Conservation (phyloP, 306 rosid species). For the Lathyrus tuberosus region DNA sequence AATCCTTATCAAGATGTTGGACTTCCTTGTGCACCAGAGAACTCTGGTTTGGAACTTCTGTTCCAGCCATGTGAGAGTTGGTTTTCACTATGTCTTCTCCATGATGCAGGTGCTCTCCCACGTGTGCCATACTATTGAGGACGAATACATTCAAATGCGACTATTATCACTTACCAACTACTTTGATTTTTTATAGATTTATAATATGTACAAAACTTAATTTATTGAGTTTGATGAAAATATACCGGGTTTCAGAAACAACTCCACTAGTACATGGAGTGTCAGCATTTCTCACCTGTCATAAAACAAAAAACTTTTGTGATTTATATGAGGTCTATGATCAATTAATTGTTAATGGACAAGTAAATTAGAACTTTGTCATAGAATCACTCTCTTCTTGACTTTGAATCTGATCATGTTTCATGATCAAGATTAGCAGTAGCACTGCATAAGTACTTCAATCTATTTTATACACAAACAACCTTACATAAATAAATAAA, state of each 20-base stretch:
- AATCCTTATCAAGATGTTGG: constrained; percentile 40
- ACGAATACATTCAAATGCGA: constrained; percentile 28
- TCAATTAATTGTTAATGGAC: constrained; percentile 23
- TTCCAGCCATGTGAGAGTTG: constrained; percentile 39
- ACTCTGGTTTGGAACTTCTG: constrained; percentile 41
- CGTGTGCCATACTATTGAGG: constrained; percentile 43
- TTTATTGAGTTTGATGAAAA: constrained; percentile 36
- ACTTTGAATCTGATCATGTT: not conserved
- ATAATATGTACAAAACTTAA: constrained; percentile 12
- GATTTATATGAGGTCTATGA: constrained; percentile 15
- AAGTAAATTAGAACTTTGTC: not conserved
- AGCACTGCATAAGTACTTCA: not conserved
- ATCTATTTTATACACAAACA: not conserved
- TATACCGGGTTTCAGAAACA: constrained; percentile 56
- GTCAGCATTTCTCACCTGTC: constrained; percentile 47
- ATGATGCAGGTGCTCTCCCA: constrained; percentile 37
- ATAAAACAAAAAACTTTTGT: constrained; percentile 36
- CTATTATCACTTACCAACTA: not conserved
- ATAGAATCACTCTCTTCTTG: not conserved
- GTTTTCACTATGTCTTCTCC: constrained; percentile 32
- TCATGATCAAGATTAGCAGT: no score
- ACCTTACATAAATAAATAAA: not conserved
- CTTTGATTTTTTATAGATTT: constrained; percentile 19
- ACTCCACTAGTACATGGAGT: constrained; percentile 36
- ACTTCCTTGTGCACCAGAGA: constrained; percentile 36